Evolutionary conservation across 2,329 filamentous ascomycete genomes (phyloP).

Genomic region (Lachnellula arida): DNA sequence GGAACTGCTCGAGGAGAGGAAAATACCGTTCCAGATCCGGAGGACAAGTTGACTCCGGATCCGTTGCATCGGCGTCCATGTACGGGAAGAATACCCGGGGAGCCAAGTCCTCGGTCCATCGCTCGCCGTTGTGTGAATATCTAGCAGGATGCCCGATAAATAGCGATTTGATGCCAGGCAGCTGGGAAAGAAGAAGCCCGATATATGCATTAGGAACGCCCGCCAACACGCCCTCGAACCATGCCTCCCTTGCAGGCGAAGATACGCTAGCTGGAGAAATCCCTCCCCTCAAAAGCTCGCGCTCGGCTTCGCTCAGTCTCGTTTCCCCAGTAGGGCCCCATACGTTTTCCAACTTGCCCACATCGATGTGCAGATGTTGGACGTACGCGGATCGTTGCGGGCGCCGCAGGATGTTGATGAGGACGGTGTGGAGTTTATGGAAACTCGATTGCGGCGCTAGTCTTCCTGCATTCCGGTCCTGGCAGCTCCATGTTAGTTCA

Average conservation of each 20-base stretch:
- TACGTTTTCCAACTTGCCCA: not conserved
- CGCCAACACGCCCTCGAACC: not conserved
- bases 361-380: not conserved
- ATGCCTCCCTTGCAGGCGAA: not conserved
- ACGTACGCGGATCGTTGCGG: not conserved
- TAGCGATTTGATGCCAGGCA: not conserved
- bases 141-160: not conserved
- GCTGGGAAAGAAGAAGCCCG: not conserved
- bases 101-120: not conserved
- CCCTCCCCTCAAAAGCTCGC: not conserved
- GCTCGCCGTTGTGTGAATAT: not conserved
- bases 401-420: not conserved
- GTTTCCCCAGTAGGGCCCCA: not conserved
- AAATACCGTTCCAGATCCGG: not conserved
- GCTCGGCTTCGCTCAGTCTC: not conserved
- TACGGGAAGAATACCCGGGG: not conserved
- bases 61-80: not conserved
- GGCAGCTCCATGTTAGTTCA: not conserved
- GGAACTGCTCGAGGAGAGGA: not conserved
- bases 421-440: not conserved
- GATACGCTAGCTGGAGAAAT: not conserved
- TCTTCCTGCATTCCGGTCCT: not conserved
- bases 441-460: not conserved
- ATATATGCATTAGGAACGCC: not conserved
- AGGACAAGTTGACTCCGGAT: not conserved